Percentiles rank a stretch among this genome's conserved stretches.
phyloP scores from a whole-genome alignment of 257 asterid species.

The Leptodermis oblonga region DNA sequence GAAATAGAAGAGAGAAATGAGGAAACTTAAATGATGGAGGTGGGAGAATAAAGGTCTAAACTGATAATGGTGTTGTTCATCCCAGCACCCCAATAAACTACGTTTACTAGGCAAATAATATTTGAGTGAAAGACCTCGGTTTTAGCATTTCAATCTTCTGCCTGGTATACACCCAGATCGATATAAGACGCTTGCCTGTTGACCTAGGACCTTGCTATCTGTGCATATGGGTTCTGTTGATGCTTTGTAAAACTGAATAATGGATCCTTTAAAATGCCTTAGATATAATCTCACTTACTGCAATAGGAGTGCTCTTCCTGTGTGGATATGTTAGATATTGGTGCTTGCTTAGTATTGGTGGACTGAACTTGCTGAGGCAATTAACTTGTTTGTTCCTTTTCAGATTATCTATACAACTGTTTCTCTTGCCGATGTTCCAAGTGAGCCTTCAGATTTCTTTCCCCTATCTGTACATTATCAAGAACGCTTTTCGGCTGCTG shows the following conservation, averaged over 20 bases:
- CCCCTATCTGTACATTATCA: conserved; percentile 90
- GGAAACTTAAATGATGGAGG: neutral
- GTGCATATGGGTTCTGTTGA: too few species aligned
- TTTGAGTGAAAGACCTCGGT: too few species aligned
- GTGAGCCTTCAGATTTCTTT: conserved; percentile 93
- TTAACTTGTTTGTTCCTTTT: conserved; percentile 21
- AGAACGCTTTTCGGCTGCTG: conserved; percentile 96
- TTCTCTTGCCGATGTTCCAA: conserved; percentile 81
- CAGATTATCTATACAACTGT: conserved; percentile 85
- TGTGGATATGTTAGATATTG: neutral
- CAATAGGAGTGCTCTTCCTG: neutral
- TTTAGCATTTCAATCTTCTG: too few species aligned
- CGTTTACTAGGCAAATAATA: too few species aligned
- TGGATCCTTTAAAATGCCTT: neutral
- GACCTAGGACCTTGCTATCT: too few species aligned
- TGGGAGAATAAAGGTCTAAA: neutral
- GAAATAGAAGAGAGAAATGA: neutral
- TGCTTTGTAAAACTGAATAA: too few species aligned
- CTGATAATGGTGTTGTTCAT: too few species aligned
- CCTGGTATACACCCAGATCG: too few species aligned
- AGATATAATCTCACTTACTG: neutral
- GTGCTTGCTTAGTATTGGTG: neutral
- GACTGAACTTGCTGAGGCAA: conserved; percentile 7
- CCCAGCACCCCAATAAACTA: too few species aligned
- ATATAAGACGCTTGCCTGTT: too few species aligned